Evolutionary conservation across 2,329 filamentous ascomycete genomes (phyloP).

Genomic region (Phaeophleospora eucalypticola): DNA sequence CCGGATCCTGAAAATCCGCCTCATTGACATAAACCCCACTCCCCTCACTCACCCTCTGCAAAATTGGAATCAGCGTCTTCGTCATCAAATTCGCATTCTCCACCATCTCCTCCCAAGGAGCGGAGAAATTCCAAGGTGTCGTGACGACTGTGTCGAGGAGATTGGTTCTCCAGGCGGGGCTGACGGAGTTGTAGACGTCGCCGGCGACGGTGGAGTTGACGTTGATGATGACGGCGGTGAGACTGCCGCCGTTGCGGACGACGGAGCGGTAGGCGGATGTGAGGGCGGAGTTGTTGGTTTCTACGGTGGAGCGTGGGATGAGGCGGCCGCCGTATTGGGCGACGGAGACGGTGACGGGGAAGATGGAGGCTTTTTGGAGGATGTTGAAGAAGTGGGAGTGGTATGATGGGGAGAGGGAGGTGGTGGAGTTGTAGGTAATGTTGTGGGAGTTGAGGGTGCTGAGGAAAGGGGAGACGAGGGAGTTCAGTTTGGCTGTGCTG

Average conservation of each 20-base stretch:
- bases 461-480: slow-evolving; percentile 46
- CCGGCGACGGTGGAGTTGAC: slow-evolving; percentile 34
- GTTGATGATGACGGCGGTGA: slow-evolving; percentile 39
- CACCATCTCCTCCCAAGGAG: slow-evolving; percentile 36
- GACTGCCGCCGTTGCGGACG: slow-evolving; percentile 32
- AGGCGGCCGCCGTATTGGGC: slow-evolving; percentile 11
- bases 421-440: slow-evolving; percentile 30
- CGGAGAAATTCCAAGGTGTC: slow-evolving; percentile 37
- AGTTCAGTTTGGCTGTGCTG: slow-evolving; percentile 39
- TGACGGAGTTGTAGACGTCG: slow-evolving; percentile 38
- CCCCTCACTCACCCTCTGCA: slow-evolving; percentile 39
- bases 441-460: slow-evolving; percentile 36
- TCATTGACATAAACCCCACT: slow-evolving; percentile 43
- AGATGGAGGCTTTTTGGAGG: slow-evolving; percentile 7
- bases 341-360: slow-evolving; percentile 9
- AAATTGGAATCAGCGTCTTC: slow-evolving; percentile 36
- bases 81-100: slow-evolving; percentile 38
- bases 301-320: slow-evolving; percentile 5
- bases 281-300: slow-evolving; percentile 32
- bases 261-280: slow-evolving; percentile 34
- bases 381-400: slow-evolving; percentile 6
- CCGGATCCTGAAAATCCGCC: slow-evolving; percentile 38
- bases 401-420: slow-evolving; percentile 6
- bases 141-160: slow-evolving; percentile 36
- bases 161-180: slow-evolving; percentile 38